phyloP scores from a whole-genome alignment of 495 filamentous ascomycete species.

The Chaetomidium leptoderma region DNA sequence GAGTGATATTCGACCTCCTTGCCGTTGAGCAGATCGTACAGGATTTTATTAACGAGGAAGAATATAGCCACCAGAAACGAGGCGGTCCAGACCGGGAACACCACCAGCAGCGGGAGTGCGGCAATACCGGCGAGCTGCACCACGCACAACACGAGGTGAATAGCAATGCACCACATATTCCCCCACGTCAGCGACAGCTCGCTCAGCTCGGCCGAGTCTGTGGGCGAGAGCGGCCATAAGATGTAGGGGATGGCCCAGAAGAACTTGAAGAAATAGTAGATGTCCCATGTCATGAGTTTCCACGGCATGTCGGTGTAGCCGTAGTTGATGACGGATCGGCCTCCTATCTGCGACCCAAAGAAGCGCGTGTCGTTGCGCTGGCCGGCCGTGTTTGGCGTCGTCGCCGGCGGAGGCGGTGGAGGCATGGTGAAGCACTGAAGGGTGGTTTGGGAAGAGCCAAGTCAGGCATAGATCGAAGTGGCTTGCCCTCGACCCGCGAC shows the following conservation, averaged over 20 bases:
- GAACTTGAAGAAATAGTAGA: slow-evolving; percentile 50
- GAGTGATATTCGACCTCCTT: slow-evolving; percentile 38
- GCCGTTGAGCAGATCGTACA: slow-evolving; percentile 53
- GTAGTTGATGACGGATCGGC: slow-evolving; percentile 45
- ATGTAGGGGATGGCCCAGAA: slow-evolving; percentile 50
- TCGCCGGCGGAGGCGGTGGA: neutral
- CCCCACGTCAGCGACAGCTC: slow-evolving; percentile 52
- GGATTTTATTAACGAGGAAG: slow-evolving; percentile 43
- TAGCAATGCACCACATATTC: slow-evolving; percentile 47
- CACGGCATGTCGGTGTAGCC: slow-evolving; percentile 59
- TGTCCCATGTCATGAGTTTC: slow-evolving; percentile 51
- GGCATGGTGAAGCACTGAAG: neutral
- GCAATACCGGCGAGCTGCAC: slow-evolving; percentile 49
- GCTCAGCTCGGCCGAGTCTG: slow-evolving; percentile 48
- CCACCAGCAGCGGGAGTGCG: slow-evolving; percentile 44
- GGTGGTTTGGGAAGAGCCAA: too few species aligned
- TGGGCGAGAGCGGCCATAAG: slow-evolving; percentile 48
- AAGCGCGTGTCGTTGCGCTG: slow-evolving; percentile 29
- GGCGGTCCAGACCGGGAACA: slow-evolving; percentile 52
- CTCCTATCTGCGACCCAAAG: slow-evolving; percentile 52
- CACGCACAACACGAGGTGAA: slow-evolving; percentile 50
- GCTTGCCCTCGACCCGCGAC: neutral
- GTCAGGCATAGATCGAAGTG: too few species aligned
- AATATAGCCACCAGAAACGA: slow-evolving; percentile 33
- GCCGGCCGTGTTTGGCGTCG: neutral